A percentile compares a stretch with the other conserved stretches of the same genome.
Evolutionary conservation across 139 green algal genomes (phyloP).

Genomic region (Micractinium sp.): DNA sequence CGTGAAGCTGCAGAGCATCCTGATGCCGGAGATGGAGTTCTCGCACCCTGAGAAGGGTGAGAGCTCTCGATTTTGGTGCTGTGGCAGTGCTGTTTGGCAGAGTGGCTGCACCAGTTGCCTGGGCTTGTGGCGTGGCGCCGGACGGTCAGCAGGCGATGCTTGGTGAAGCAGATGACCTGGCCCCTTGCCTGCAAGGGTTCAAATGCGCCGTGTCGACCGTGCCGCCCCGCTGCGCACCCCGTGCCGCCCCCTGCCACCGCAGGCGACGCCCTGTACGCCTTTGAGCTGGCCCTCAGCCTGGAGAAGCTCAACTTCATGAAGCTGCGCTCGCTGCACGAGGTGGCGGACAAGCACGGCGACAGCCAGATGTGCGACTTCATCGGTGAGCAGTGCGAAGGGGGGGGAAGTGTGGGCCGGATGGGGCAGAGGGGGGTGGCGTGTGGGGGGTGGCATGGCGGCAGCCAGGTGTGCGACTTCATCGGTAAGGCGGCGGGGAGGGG

Average conservation of each 20-base stretch:
- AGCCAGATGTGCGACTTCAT: slow-evolving; percentile 90
- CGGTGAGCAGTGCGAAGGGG: slow-evolving; percentile 37
- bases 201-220: slow-evolving; percentile 59
- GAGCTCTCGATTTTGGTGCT: neutral
- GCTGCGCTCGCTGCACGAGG: slow-evolving; percentile 60
- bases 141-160: slow-evolving; percentile 94
- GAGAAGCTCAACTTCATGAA: slow-evolving; percentile 97
- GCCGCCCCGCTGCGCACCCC: too few species aligned
- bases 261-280: slow-evolving; percentile 94
- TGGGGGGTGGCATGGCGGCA: neutral
- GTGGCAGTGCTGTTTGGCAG: too few species aligned
- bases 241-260: slow-evolving; percentile 47
- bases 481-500: slow-evolving; percentile 33
- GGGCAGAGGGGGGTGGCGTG: too few species aligned
- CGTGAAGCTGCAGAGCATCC: slow-evolving; percentile 85
- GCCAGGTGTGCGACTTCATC: slow-evolving; percentile 42
- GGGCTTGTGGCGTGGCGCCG: too few species aligned
- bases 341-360: slow-evolving; percentile 81
- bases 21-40: slow-evolving; percentile 87
- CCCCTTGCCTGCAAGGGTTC: slow-evolving; percentile 93
- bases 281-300: slow-evolving; percentile 93
- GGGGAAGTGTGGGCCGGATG: too few species aligned
- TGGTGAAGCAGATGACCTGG: slow-evolving; percentile 95
- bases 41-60: slow-evolving; percentile 61
- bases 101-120: too few species aligned